Conservation (phyloP, 345 rosid species). For the Eucalyptus dawsonii region DNA sequence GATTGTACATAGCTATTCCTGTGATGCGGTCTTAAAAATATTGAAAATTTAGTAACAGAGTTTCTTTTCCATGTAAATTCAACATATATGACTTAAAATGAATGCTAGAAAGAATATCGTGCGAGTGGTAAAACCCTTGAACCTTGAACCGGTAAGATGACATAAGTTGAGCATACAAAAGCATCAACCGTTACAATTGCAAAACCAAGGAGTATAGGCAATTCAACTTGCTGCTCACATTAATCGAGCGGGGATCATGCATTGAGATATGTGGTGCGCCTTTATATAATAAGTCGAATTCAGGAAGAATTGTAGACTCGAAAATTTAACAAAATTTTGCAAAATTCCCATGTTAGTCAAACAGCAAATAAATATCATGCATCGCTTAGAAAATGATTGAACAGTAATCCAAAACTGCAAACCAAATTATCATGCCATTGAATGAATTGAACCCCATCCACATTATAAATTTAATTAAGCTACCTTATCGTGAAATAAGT, state of each 20-base stretch:
- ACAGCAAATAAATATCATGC: neutral
- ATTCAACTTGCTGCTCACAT: neutral
- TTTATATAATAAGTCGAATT: neutral
- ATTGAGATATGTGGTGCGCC: neutral
- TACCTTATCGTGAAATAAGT: neutral
- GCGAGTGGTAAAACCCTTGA: neutral
- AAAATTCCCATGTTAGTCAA: neutral
- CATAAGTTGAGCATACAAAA: fast-evolving
- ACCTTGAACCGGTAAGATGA: fast-evolving
- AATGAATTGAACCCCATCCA: neutral
- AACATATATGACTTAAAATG: fast-evolving
- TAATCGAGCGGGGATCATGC: fast-evolving
- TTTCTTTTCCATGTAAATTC: neutral
- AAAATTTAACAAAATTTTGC: neutral
- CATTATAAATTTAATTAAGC: neutral
- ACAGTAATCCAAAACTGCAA: neutral
- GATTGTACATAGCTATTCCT: fast-evolving
- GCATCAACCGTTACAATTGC: neutral
- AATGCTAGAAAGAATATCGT: neutral
- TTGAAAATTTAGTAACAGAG: fast-evolving
- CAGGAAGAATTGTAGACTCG: fast-evolving
- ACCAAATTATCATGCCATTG: neutral
- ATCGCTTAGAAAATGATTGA: neutral
- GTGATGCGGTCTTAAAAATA: fast-evolving
- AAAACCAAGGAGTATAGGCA: neutral